These are phyloP conservation scores for Diversispora epigaea DNA, from an alignment of 192 early-diverging fungal species.

Conservation along the genomic window DNA sequence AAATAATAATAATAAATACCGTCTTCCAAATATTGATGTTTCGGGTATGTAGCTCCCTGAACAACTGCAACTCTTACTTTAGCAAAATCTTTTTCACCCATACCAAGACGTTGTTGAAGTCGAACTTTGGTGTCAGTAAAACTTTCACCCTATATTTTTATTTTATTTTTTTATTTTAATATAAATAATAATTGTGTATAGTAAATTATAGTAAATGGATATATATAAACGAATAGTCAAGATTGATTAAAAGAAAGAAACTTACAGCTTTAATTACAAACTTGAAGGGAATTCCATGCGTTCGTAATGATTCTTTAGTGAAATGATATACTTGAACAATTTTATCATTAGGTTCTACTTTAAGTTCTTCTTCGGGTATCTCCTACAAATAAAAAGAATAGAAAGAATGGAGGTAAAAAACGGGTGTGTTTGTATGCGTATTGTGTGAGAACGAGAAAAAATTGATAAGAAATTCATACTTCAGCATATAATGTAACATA, in stretches of 20 bases:
- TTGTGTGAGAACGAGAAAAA: background rate
- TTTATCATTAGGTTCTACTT: slow-evolving; percentile 37
- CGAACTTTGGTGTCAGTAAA: slow-evolving; percentile 72
- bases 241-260: background rate
- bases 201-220: background rate
- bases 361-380: slow-evolving; percentile 49
- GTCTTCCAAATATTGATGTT: slow-evolving; percentile 23
- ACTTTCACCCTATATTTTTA: slow-evolving; percentile 54
- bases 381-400: slow-evolving; percentile 34
- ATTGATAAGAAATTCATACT: slow-evolving; percentile 28
- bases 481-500: slow-evolving; percentile 59
- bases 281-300: slow-evolving; percentile 84
- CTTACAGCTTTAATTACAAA: slow-evolving; percentile 60
- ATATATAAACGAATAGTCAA: background rate
- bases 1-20: slow-evolving; percentile 34
- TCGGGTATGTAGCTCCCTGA: background rate
- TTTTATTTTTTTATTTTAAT: slow-evolving; percentile 15
- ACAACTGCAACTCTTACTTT: slow-evolving; percentile 62
- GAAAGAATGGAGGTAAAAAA: background rate
- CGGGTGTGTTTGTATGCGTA: no score
- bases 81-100: slow-evolving; percentile 81
- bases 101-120: slow-evolving; percentile 66
- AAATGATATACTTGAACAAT: slow-evolving; percentile 79
- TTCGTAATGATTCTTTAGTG: slow-evolving; percentile 60
- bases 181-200: background rate